Evolutionary conservation across 495 filamentous ascomycete species (phyloP).

Genomic region (Tuber indicum): DNA sequence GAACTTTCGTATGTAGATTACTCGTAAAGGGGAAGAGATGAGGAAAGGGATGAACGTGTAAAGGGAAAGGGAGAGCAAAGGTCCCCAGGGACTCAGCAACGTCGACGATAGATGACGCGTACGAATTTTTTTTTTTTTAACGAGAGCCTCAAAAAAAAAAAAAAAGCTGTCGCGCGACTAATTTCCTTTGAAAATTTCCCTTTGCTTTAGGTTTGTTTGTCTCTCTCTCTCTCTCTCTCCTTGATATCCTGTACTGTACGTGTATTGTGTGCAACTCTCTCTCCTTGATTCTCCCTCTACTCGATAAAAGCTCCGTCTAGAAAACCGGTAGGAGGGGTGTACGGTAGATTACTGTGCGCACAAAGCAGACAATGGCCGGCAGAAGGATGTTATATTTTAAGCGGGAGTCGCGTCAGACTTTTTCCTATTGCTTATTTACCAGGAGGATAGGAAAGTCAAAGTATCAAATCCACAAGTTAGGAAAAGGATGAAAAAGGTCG

Average conservation of each 20-base stretch:
- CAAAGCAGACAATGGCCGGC: slow-evolving; percentile 4
- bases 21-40: slow-evolving; percentile 11
- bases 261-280: background rate
- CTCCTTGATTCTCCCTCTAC: slow-evolving; percentile 3
- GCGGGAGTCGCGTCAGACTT: slow-evolving; percentile 2
- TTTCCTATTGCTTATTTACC: slow-evolving; percentile 7
- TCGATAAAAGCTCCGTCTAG: slow-evolving; percentile 3
- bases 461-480: slow-evolving; percentile 1
- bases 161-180: slow-evolving; percentile 22
- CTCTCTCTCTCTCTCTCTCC: background rate
- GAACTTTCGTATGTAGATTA: slow-evolving; percentile 33
- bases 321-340: slow-evolving; percentile 5
- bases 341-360: slow-evolving; percentile 1
- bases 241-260: slow-evolving; percentile 1
- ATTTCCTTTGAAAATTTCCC: slow-evolving; percentile 11
- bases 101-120: slow-evolving; percentile 26
- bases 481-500: background rate
- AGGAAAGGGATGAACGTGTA: slow-evolving; percentile 1
- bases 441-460: slow-evolving; percentile 7
- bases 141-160: slow-evolving; percentile 3
- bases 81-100: background rate
- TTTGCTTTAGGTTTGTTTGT: slow-evolving; percentile 1
- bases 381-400: slow-evolving; percentile 6
- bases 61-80: slow-evolving; percentile 2
- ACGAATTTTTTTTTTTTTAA: slow-evolving; percentile 23